Base-by-base conservation (phyloP, 2,329 filamentous ascomycete genomes). In the Pseudocercospora fuligena region DNA sequence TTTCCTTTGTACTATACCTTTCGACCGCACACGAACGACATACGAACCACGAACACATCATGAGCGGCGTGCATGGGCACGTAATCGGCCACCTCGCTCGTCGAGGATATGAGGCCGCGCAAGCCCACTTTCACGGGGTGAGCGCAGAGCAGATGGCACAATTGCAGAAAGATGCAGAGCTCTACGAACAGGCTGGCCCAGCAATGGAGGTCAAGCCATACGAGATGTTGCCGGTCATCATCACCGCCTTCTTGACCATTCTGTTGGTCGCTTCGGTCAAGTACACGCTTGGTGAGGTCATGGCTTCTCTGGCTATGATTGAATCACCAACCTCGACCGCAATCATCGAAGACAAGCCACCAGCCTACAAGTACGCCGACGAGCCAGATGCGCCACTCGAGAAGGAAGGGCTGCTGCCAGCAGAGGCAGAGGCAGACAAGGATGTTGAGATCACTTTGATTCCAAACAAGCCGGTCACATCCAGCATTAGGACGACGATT, bases 251-350 rank as follows among this genome's bases (percentile, higher is more conserved):
- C 58, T 57, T 77, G 64, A 73, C 84, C 76, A 63, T 82, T 74
- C 51, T 86, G 73, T 66, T 80, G 65, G 65, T 82, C 51, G 75
- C 75, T 68, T 77, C 81, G 59, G 80, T 82, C 66, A 70, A 72
- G 54, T 91, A 91, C 79, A 88, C 86, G 53, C 85, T 89, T 70
- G 85, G 85, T 64, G 78, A 84, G 64, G 81, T 92, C 63, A 80
- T 91, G 53, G 83, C 86, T 1, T 87, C 87, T 5, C 83, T 92
- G 49, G 83, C 88, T 68, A 87, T 88, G 79, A 82, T 92, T 72
- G 89, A 92, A 77, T 85, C 85, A 56, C 83, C 86, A 43, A 80
- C 84, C 70, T 83, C 84, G 27, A 83, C 83, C 60, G 83, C 82
- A 67, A 79, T 82, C 69, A 74, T 83, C 70, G 74, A 78, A 67